These are phyloP conservation scores for Chaetomium strumarium DNA, from an alignment of 2,329 filamentous ascomycete species.

Conservation along the genomic window DNA sequence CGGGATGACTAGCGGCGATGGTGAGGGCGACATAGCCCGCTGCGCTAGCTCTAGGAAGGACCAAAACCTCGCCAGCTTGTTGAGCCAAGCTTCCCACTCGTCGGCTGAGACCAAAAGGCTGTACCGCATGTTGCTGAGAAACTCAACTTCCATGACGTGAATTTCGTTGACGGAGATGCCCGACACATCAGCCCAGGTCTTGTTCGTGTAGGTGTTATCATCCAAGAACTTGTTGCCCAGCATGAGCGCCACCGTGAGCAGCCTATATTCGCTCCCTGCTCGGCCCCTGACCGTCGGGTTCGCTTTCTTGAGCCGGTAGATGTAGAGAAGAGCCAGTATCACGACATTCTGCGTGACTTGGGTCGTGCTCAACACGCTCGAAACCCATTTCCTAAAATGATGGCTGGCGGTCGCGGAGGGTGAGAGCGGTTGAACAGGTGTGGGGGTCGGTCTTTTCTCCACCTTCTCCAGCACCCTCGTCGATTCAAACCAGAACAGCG, in stretches of 20 bases:
- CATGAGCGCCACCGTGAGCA: constrained; percentile 94
- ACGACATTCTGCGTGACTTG: constrained; percentile 97
- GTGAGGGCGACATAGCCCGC: constrained; percentile 28
- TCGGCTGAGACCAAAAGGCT: constrained; percentile 79
- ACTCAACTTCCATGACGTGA: constrained; percentile 99
- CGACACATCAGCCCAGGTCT: constrained; percentile 98
- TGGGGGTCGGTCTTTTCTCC: constrained; percentile 49
- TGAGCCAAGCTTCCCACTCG: constrained; percentile 84
- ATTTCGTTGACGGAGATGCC: constrained; percentile 91
- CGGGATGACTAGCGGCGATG: constrained; percentile 37
- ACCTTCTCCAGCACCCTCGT: constrained; percentile 72
- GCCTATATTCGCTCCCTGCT: constrained; percentile 84
- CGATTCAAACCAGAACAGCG: constrained; percentile 95
- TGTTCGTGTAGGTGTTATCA: constrained; percentile 99
- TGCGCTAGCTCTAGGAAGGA: constrained; percentile 71
- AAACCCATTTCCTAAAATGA: constrained; percentile 90
- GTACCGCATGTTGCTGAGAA: constrained; percentile 97
- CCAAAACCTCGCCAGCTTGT: constrained; percentile 73
- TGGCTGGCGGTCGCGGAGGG: constrained; percentile 68
- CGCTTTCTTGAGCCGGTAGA: constrained; percentile 85
- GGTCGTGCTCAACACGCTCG: constrained; percentile 83
- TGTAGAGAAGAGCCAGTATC: constrained; percentile 80
- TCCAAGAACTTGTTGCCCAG: constrained; percentile 97
- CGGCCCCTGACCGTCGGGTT: constrained; percentile 88
- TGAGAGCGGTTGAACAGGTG: constrained; percentile 50